Evolutionary conservation across 2,329 filamentous ascomycete genomes (phyloP), one percentile per base, ranked within the genome.

Genomic region (Beauveria bassiana): DNA sequence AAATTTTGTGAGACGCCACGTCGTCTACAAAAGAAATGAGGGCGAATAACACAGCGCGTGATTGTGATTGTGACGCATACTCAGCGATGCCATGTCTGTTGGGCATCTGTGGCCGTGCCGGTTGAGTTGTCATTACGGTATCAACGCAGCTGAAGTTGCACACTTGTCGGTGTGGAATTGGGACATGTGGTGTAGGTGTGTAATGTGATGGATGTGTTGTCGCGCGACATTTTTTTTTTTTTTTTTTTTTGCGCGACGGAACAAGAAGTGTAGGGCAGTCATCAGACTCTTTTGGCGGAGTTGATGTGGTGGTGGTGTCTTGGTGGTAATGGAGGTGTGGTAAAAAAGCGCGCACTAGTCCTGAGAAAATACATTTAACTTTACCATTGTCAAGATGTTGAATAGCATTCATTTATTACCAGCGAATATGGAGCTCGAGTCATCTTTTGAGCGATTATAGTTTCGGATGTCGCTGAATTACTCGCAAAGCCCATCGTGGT

Each of bases 141-240:
- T 24, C 28, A n/a, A 38, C 5, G 46, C 46, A 24, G 22, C 18
- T 28, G 12, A 24, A 46, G 26, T 34, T 46, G 40, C 46, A 45
- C 10, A 43, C 47, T 53, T 60, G 58, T 60, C 58, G 58, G 58
- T 60, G 58, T 53, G 40, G 16, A 47, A 24, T 46, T 20, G 28
- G 47, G 38, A 26, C 57, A 59, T 52, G 57, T 38, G 57, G 57
- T 59, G 49, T 26, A 20, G 38, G 26, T 52, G 57, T 52, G 57
- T 52, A 26, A 38, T 60, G 40, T 38, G 49, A 60, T 53, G 47
- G 38, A 53, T 60, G 49, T 38, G 49, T 40, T 60, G 57, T 60
- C 58, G 49, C 58, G 57, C 26, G 24, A 52, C 34, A 46, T 53
- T 43, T 20, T 20, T 38, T 38, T 51, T 38, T 52, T 38, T 51